These are phyloP conservation scores for Mycena rebaudengoi DNA, from an alignment of 768 basidiomycete genomes.

Conservation along the genomic window DNA sequence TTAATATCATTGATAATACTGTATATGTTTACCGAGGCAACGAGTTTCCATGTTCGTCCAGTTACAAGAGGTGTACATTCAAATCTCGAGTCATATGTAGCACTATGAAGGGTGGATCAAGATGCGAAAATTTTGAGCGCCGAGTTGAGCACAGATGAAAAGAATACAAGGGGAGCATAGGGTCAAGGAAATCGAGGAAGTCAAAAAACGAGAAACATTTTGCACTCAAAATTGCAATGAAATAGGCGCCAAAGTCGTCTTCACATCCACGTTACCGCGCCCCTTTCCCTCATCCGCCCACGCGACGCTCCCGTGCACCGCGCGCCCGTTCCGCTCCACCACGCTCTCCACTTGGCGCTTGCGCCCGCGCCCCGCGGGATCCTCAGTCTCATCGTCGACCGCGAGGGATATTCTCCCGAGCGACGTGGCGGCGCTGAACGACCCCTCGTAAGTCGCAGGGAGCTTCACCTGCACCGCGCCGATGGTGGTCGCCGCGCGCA, in stretches of 20 bases:
- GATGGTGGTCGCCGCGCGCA: slow-evolving; percentile 10
- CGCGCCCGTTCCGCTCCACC: not conserved
- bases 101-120: no score
- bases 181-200: no score
- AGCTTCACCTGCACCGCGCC: not conserved
- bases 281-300: slow-evolving; percentile 16
- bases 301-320: not conserved
- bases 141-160: no score
- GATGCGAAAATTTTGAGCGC: no score
- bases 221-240: not conserved
- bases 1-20: no score
- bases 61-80: no score
- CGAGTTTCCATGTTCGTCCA: no score
- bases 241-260: slow-evolving; percentile 5
- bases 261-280: slow-evolving; percentile 2
- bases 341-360: not conserved
- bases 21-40: no score
- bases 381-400: not conserved
- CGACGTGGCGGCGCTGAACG: slow-evolving; percentile 1
- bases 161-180: no score
- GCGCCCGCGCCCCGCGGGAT: slow-evolving; percentile 15
- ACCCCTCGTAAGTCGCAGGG: slow-evolving; percentile 14
- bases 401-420: not conserved
- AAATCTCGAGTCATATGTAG: no score
- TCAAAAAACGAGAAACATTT: not conserved